Conservation (phyloP, 106 monocot species). For the Acorus calamus region DNA sequence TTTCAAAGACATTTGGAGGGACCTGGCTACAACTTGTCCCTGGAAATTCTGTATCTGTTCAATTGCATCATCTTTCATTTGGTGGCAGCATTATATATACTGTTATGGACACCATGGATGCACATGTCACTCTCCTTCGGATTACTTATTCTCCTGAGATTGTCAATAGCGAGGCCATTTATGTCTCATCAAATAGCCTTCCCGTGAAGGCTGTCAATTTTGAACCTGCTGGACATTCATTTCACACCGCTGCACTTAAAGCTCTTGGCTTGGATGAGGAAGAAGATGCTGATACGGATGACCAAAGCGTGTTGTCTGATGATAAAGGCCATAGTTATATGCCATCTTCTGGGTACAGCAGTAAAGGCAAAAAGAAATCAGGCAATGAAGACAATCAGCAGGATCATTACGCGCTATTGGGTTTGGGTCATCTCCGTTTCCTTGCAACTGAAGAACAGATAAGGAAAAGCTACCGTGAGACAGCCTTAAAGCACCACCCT, state of each 20-base stretch:
- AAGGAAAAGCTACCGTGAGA: slow-evolving; percentile 77
- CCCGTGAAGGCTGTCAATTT: slow-evolving; percentile 56
- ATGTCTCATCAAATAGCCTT: slow-evolving; percentile 56
- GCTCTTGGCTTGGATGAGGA: slow-evolving; percentile 44
- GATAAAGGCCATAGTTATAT: slow-evolving; percentile 47
- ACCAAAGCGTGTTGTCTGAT: slow-evolving; percentile 56
- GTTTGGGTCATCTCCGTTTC: slow-evolving; percentile 73
- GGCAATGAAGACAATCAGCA: slow-evolving; percentile 47
- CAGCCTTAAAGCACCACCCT: slow-evolving; percentile 88
- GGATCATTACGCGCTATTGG: slow-evolving; percentile 83
- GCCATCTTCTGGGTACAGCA: slow-evolving; percentile 50
- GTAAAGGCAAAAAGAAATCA: slow-evolving; percentile 72
- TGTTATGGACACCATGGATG: slow-evolving; percentile 16
- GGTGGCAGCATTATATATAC: no score
- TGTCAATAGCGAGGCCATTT: slow-evolving; percentile 45
- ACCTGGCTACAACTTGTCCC: no score
- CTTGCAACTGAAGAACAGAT: slow-evolving; percentile 94
- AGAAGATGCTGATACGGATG: slow-evolving; percentile 66
- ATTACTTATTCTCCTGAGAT: slow-evolving; percentile 65
- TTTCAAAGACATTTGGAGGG: no score
- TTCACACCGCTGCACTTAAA: slow-evolving; percentile 74
- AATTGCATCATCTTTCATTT: no score
- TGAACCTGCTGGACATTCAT: slow-evolving; percentile 87
- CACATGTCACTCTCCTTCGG: slow-evolving; percentile 12
- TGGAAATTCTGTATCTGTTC: no score